These are phyloP conservation scores for Ophiosphaerella korrae DNA, from an alignment of 2,329 filamentous ascomycete species.

Conservation along the genomic window DNA sequence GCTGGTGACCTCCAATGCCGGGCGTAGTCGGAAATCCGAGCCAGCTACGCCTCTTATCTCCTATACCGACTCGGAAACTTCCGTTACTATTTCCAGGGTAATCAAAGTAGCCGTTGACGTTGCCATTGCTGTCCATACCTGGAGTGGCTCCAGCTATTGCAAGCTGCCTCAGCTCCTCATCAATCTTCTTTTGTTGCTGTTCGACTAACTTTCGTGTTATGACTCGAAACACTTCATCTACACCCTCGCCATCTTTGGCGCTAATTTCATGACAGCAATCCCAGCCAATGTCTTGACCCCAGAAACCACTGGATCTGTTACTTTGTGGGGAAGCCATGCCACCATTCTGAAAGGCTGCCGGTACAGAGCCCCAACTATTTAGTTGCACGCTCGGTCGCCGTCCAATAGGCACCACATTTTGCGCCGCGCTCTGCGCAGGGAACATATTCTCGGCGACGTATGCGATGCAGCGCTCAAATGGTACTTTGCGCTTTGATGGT, in stretches of 20 bases:
- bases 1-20: slow-evolving; percentile 34
- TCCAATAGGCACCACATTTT: slow-evolving; percentile 2
- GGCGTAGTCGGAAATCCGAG: slow-evolving; percentile 62
- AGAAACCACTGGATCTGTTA: slow-evolving; percentile 72
- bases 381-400: slow-evolving; percentile 25
- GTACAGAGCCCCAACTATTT: slow-evolving; percentile 31
- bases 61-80: slow-evolving; percentile 63
- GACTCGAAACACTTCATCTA: slow-evolving; percentile 94
- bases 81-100: slow-evolving; percentile 56
- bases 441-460: slow-evolving; percentile 93
- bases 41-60: slow-evolving; percentile 71
- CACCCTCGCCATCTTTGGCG: slow-evolving; percentile 90
- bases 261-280: slow-evolving; percentile 97
- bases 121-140: slow-evolving; percentile 40
- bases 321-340: slow-evolving; percentile 54
- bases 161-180: slow-evolving; percentile 55
- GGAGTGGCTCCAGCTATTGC: slow-evolving; percentile 52
- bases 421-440: slow-evolving; percentile 58
- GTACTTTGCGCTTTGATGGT: slow-evolving; percentile 77
- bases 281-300: slow-evolving; percentile 93
- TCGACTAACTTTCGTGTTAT: slow-evolving; percentile 85
- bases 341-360: slow-evolving; percentile 48
- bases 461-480: slow-evolving; percentile 93
- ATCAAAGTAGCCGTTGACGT: slow-evolving; percentile 56
- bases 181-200: slow-evolving; percentile 64